Percentiles rank a stretch among this genome's conserved stretches.
Conservation (phyloP, 306 rosid species). For the Canavalia gladiata region DNA sequence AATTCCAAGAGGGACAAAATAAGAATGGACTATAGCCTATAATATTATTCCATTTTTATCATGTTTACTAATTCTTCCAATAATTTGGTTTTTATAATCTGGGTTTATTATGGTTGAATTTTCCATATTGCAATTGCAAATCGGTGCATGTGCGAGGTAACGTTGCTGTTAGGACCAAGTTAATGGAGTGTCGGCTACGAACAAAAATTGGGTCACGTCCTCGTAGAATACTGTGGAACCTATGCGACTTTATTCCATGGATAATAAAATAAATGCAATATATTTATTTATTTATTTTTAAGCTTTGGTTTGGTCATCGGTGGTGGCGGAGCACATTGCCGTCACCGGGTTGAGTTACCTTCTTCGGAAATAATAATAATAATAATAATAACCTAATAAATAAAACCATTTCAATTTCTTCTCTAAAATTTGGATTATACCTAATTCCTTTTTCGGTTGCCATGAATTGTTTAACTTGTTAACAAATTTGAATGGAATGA, state of each 20-base stretch:
- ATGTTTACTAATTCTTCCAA: background rate
- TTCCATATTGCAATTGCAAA: constrained; percentile 30
- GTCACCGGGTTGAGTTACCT: background rate
- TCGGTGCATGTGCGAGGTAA: constrained; percentile 64
- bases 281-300: background rate
- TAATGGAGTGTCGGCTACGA: constrained; percentile 70
- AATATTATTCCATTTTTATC: background rate
- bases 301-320: background rate
- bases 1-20: constrained; percentile 18
- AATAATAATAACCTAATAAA: background rate
- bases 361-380: background rate
- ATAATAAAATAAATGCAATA: background rate
- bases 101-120: background rate
- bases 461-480: background rate
- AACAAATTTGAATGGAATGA: background rate
- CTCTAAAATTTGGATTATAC: background rate
- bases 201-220: constrained; percentile 51
- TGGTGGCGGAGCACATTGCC: background rate
- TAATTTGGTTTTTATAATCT: background rate
- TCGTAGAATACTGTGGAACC: background rate
- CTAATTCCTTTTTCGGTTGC: background rate
- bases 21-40: constrained; percentile 21
- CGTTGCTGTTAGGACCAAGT: constrained; percentile 51
- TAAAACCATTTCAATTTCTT: background rate
- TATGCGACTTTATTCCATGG: constrained; percentile 6